Conservation (phyloP, 768 basidiomycete genomes). For the Galerina sulciceps region DNA sequence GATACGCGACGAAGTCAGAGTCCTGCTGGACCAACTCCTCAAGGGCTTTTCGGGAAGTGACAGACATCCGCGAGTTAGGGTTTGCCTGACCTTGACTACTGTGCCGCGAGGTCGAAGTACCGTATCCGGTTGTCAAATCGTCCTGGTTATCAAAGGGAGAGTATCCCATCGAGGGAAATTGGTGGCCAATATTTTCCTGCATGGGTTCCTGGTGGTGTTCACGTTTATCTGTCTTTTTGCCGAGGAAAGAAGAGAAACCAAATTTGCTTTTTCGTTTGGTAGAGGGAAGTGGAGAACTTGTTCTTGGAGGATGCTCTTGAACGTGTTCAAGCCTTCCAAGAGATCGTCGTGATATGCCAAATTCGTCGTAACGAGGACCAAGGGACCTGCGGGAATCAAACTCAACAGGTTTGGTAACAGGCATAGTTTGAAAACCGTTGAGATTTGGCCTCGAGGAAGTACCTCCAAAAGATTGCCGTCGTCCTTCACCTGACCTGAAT, state of each 20-base stretch:
- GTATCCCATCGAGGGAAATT: constrained; percentile 52
- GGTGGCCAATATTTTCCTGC: constrained; percentile 43
- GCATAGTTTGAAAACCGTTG: constrained; percentile 51
- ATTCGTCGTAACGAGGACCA: constrained; percentile 66
- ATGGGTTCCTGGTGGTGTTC: constrained; percentile 28
- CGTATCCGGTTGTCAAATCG: constrained; percentile 49
- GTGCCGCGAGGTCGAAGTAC: constrained; percentile 54
- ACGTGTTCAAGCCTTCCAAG: constrained; percentile 48
- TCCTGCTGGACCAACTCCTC: constrained; percentile 87
- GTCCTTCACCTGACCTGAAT: constrained; percentile 58
- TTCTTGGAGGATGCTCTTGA: constrained; percentile 29
- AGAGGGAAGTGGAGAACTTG: constrained; percentile 36
- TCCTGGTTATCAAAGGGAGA: constrained; percentile 55
- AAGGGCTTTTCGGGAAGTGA: constrained; percentile 70
- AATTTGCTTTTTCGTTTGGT: constrained; percentile 78
- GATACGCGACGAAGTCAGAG: constrained; percentile 82
- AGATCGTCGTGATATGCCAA: constrained; percentile 69
- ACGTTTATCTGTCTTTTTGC: constrained; percentile 48
- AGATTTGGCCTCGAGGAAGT: constrained; percentile 60
- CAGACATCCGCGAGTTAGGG: constrained; percentile 56
- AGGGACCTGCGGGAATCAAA: constrained; percentile 40
- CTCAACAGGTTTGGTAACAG: constrained; percentile 36
- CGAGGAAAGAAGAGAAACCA: constrained; percentile 68
- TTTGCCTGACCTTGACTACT: constrained; percentile 44
- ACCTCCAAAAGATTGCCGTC: constrained; percentile 82